Evolutionary conservation across 163 green algal species (phyloP).

Genomic region (Chloroidium sp.): DNA sequence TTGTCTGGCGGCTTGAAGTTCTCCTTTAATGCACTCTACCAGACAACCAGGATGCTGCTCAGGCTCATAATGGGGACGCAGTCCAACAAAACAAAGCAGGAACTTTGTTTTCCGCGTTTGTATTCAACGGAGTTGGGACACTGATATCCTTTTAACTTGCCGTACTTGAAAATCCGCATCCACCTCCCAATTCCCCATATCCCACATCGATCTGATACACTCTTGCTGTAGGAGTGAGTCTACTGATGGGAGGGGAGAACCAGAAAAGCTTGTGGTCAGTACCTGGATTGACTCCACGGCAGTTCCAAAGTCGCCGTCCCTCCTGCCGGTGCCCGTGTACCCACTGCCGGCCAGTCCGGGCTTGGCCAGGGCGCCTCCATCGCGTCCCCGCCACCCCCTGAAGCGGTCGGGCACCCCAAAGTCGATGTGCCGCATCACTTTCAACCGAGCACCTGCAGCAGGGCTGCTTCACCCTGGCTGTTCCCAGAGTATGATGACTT

Average conservation of each 20-base stretch:
- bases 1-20: neutral
- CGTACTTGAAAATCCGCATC: too few relatives aligned
- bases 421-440: constrained; percentile 2
- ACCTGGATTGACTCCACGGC: neutral
- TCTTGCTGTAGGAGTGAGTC: too few relatives aligned
- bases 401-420: neutral
- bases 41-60: neutral
- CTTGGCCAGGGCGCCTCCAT: neutral
- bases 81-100: too few relatives aligned
- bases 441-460: neutral
- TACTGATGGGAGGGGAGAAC: too few relatives aligned
- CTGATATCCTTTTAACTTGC: too few relatives aligned
- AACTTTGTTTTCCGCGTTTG: too few relatives aligned
- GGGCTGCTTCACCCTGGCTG: too few relatives aligned
- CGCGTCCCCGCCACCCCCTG: neutral
- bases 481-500: too few relatives aligned
- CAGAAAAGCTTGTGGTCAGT: neutral
- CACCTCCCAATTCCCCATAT: too few relatives aligned
- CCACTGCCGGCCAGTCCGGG: neutral
- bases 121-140: too few relatives aligned
- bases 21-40: neutral
- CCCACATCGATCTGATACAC: too few relatives aligned
- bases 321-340: neutral
- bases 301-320: neutral
- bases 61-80: too few relatives aligned